Evolutionary conservation across 768 basidiomycete genomes (phyloP).

Genomic region (Galerina marginata): DNA sequence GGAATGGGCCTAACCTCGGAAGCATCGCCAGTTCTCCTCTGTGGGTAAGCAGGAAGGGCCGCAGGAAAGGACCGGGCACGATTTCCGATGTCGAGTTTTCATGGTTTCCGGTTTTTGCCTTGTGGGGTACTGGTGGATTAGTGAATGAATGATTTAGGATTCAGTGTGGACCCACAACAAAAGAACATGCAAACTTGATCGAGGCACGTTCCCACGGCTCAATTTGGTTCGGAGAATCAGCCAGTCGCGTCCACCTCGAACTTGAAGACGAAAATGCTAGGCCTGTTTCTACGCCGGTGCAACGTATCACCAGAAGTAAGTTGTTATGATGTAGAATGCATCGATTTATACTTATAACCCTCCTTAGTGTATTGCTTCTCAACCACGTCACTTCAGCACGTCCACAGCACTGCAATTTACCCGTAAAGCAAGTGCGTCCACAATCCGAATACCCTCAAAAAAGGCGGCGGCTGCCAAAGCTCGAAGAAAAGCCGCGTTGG

Average conservation of each 20-base stretch:
- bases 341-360: not conserved
- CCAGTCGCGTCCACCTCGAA: constrained; percentile 10
- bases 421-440: constrained; percentile 49
- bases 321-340: not conserved
- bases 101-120: too few species aligned
- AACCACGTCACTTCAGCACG: constrained; percentile 56
- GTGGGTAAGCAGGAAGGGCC: too few species aligned
- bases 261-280: constrained; percentile 22
- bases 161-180: too few species aligned
- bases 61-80: too few species aligned
- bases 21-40: too few species aligned
- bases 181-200: too few species aligned
- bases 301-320: constrained; percentile 29
- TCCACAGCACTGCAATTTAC: constrained; percentile 48
- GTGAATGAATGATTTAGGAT: too few species aligned
- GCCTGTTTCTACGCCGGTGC: constrained; percentile 32
- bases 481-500: constrained; percentile 60
- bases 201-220: constrained; percentile 14
- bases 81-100: too few species aligned
- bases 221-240: constrained; percentile 14
- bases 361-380: constrained; percentile 8
- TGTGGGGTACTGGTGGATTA: too few species aligned
- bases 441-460: constrained; percentile 68
- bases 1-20: too few species aligned
- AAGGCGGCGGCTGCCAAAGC: constrained; percentile 71